Base-by-base conservation (phyloP, 352 stramenopile genomes). In the Phytophthora cactorum region DNA sequence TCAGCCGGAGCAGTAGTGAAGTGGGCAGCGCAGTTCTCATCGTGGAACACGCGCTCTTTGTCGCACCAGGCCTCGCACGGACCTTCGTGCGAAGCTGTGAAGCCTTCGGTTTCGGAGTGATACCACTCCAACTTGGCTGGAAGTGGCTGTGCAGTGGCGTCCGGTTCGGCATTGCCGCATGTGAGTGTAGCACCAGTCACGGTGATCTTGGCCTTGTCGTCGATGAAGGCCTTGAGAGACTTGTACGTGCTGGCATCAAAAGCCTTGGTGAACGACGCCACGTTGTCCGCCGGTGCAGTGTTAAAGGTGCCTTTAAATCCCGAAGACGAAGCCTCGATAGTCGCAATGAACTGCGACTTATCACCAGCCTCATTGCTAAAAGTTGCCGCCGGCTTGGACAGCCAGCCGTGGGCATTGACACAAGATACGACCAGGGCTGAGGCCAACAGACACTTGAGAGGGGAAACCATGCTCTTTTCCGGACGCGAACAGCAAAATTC, bases 41-140 rank as follows among this genome's bases (percentile, higher is more conserved):
- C 64, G 45, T 82, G 54, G 44, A 75, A 75, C 22, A 79, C 76
- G 17, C 70, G 60, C 41, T 38, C 68, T 39, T 78, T 70, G 39
- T 84, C 76, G 50, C 78, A 87, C 59, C 72, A 83, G 14, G 78
- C 43, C 51, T 82, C 76, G 28, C 75, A 81, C 25, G 78, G 78
- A 6, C 74, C 78, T 44, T 81, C 63, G 56, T 84, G 76, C 0
- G 63, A 74, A 36, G 62, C 39, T 10, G 74, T 79, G 57, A 84
- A 82, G 22, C 66, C 66, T 25, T 74, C 60, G 17, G 54, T 60
- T 41, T 65, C 58, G 6, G 72, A 76, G 59, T 77, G 73, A 4
- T 65, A 56, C 68, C 68, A 76, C 53, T 70, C 52, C 31, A 75
- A 78, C 39, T 50, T 71, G 1, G 49, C 62, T 3, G 67, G 67